Conservation (phyloP, 768 basidiomycete species). For the Pleurotus pulmonarius region DNA sequence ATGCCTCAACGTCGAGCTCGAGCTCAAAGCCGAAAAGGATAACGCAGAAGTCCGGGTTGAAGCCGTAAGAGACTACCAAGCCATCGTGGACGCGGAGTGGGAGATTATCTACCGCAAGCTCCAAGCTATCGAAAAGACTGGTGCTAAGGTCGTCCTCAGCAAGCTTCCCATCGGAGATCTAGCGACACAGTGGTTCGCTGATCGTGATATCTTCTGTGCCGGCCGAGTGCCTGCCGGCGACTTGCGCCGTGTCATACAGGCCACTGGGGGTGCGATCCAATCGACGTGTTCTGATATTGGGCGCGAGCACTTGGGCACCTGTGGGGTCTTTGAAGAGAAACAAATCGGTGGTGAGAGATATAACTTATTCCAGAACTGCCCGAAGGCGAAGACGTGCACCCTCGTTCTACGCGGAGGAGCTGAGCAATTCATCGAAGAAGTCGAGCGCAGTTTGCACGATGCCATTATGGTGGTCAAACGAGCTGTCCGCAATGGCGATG, state of each 20-base stretch:
- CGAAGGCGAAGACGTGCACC: conserved; percentile 94
- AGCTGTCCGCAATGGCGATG: conserved; percentile 90
- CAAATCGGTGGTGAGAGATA: conserved; percentile 97
- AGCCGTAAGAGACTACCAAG: conserved; percentile 96
- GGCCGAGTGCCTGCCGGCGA: conserved; percentile 91
- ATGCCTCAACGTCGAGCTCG: conserved; percentile 95
- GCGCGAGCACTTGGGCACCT: conserved; percentile 89
- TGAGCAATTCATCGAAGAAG: conserved; percentile 98
- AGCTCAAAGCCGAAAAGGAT: conserved; percentile 98
- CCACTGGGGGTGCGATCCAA: conserved; percentile 92
- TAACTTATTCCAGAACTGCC: conserved; percentile 92
- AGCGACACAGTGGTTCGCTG: conserved; percentile 99
- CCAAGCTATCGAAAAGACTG: conserved; percentile 92
- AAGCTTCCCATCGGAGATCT: conserved; percentile 98
- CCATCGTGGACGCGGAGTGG: conserved; percentile 99
- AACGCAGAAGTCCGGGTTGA: conserved; percentile 98
- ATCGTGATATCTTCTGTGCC: conserved; percentile 98
- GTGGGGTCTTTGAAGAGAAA: conserved; percentile 86
- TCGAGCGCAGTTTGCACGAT: conserved; percentile 95
- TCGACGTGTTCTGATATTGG: conserved; percentile 93
- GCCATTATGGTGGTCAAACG: conserved; percentile 99
- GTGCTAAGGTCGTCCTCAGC: conserved; percentile 95
- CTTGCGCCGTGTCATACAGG: conserved; percentile 90
- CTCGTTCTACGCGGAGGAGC: conserved; percentile 93
- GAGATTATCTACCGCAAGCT: conserved; percentile 98